These are phyloP conservation scores for Vachellia collinsii DNA, from an alignment of 306 rosid genomes.

Conservation along the genomic window DNA sequence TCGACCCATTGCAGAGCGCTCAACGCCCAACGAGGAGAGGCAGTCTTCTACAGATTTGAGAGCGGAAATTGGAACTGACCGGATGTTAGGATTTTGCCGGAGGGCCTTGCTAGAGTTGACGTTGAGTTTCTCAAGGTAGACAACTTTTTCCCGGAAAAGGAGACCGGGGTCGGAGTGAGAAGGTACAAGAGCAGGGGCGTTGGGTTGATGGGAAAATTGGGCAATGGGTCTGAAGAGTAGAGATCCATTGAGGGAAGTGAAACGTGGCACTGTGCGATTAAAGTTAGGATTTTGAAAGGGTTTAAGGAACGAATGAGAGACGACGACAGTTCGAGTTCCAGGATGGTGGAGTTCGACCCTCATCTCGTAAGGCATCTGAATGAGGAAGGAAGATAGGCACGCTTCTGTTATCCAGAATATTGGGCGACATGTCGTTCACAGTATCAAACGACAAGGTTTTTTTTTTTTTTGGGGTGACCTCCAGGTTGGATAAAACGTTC, in stretches of 20 bases:
- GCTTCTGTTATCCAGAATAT: neutral
- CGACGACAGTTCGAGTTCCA: neutral
- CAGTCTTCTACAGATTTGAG: conserved; percentile 62
- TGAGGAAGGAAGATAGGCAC: neutral
- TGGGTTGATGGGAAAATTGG: conserved; percentile 39
- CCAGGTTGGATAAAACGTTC: neutral
- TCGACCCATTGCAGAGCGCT: conserved; percentile 58
- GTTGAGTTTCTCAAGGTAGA: conserved; percentile 65
- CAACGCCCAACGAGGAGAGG: conserved; percentile 72
- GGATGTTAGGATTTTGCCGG: conserved; percentile 60
- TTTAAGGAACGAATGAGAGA: conserved; percentile 36
- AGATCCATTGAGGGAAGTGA: conserved; percentile 18
- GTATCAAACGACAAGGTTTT: neutral
- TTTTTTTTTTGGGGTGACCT: too few relatives aligned
- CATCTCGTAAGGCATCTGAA: neutral
- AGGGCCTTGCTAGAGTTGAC: conserved; percentile 68
- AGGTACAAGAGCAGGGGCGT: conserved; percentile 12
- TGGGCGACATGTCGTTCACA: neutral
- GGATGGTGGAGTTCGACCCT: conserved; percentile 13
- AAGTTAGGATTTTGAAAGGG: conserved; percentile 42
- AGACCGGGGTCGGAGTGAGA: conserved; percentile 53
- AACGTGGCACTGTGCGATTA: neutral
- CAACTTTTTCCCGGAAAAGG: conserved; percentile 69
- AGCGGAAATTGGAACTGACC: conserved; percentile 57
- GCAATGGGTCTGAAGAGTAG: conserved; percentile 1